Percentiles rank a stretch among this genome's conserved stretches.
Conservation (phyloP, 176 grass and related monocot genomes). For the Oryza glumipatula region DNA sequence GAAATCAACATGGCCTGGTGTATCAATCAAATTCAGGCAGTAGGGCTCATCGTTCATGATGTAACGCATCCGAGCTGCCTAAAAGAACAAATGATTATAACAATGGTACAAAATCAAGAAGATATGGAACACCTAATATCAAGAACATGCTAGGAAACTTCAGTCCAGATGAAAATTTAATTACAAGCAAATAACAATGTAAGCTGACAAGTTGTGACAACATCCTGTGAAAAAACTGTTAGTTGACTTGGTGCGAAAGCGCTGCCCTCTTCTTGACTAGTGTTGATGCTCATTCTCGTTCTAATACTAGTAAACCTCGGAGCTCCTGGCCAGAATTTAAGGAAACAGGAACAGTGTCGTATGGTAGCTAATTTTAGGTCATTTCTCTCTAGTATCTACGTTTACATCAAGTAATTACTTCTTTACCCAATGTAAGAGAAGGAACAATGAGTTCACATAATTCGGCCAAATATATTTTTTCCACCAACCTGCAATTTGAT, state of each 20-base stretch:
- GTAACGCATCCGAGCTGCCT: conserved; percentile 98
- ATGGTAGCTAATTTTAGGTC: neutral
- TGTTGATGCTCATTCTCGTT: neutral
- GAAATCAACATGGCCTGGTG: conserved; percentile 95
- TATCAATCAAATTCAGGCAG: conserved; percentile 95
- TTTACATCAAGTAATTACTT: conserved; percentile 17
- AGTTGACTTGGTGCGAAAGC: neutral
- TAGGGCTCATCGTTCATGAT: conserved; percentile 74
- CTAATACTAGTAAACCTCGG: neutral
- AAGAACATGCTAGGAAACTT: neutral
- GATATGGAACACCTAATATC: conserved; percentile 15
- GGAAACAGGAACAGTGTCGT: neutral
- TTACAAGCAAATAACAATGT: neutral
- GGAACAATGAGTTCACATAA: neutral
- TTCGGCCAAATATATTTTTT: neutral
- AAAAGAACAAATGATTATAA: conserved; percentile 46
- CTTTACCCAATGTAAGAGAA: conserved; percentile 5
- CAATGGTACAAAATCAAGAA: neutral
- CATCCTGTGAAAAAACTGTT: neutral
- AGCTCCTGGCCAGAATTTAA: neutral
- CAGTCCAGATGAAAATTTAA: neutral
- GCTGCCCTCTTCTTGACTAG: neutral
- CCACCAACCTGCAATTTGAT: conserved; percentile 85
- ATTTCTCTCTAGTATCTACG: neutral
- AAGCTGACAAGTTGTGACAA: conserved; percentile 1